These are phyloP conservation scores for Thalassiosira livingstoniorum DNA, from an alignment of 352 stramenopile species.

Conservation along the genomic window DNA sequence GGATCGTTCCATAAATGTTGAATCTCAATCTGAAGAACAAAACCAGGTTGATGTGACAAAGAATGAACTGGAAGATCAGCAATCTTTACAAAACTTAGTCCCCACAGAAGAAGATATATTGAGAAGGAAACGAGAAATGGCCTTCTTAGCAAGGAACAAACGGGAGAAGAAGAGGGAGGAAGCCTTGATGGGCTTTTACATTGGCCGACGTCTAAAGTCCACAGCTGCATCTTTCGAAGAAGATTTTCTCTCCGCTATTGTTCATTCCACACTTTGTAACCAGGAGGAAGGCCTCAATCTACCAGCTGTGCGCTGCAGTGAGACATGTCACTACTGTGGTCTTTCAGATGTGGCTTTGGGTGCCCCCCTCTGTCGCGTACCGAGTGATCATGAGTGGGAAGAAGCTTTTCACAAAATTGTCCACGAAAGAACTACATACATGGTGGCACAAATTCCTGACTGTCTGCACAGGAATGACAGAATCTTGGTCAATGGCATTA, in stretches of 20 bases:
- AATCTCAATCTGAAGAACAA: too few species aligned
- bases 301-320: slow-evolving; percentile 66
- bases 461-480: slow-evolving; percentile 8
- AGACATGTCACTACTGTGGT: slow-evolving; percentile 82
- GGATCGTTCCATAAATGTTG: background rate
- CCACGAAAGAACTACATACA: slow-evolving; percentile 66
- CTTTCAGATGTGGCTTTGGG: slow-evolving; percentile 82
- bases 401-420: slow-evolving; percentile 74
- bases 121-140: slow-evolving; percentile 55
- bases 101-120: slow-evolving; percentile 53
- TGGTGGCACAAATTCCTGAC: slow-evolving; percentile 75
- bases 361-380: slow-evolving; percentile 77
- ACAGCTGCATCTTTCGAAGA: slow-evolving; percentile 84
- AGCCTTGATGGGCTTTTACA: slow-evolving; percentile 62
- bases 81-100: slow-evolving; percentile 11
- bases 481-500: slow-evolving; percentile 25
- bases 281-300: slow-evolving; percentile 73
- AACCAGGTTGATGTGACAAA: background rate
- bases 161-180: slow-evolving; percentile 69
- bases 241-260: slow-evolving; percentile 76
- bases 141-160: slow-evolving; percentile 54
- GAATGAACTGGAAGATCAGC: slow-evolving; percentile 54
- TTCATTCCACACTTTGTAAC: slow-evolving; percentile 73
- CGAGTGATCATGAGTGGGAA: slow-evolving; percentile 82
- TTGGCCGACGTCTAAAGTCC: slow-evolving; percentile 72